phyloP scores from a whole-genome alignment of 495 filamentous ascomycete species.

The Trichoderma erinaceum region DNA sequence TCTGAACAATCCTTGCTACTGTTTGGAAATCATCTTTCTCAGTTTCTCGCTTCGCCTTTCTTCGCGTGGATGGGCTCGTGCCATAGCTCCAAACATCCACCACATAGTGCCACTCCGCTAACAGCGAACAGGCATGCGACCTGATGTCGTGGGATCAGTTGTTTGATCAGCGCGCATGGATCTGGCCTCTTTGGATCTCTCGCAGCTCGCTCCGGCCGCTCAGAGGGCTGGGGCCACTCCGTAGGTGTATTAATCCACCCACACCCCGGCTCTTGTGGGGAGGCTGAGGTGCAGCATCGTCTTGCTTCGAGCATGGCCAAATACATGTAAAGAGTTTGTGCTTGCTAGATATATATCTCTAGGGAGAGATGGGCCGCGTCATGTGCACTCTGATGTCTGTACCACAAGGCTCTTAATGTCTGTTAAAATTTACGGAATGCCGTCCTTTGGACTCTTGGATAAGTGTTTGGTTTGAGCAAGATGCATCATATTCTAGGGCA shows the following conservation, averaged over 20 bases:
- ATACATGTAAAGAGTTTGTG: too few species aligned
- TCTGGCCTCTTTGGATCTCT: conserved; percentile 10
- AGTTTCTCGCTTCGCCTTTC: too few species aligned
- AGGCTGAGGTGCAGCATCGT: conserved; percentile 1
- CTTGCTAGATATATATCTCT: too few species aligned
- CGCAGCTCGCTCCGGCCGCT: not conserved
- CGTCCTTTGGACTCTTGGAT: too few species aligned
- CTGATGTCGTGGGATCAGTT: conserved; percentile 3
- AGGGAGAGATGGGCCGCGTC: too few species aligned
- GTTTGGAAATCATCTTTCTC: too few species aligned
- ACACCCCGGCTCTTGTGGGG: conserved; percentile 10
- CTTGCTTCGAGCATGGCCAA: not conserved
- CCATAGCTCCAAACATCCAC: not conserved
- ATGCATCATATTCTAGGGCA: too few species aligned
- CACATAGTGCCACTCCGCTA: not conserved
- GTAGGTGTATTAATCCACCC: not conserved
- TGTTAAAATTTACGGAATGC: too few species aligned
- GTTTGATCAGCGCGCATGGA: conserved; percentile 12
- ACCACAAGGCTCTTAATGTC: too few species aligned
- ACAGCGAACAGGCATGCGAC: not conserved
- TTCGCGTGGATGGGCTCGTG: not conserved
- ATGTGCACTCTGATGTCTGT: too few species aligned
- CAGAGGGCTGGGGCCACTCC: not conserved
- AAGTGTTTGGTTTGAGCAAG: too few species aligned
- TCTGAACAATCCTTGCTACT: too few species aligned